These are phyloP conservation scores for Capsicum rhomboideum DNA, from an alignment of 257 asterid species.

Conservation along the genomic window DNA sequence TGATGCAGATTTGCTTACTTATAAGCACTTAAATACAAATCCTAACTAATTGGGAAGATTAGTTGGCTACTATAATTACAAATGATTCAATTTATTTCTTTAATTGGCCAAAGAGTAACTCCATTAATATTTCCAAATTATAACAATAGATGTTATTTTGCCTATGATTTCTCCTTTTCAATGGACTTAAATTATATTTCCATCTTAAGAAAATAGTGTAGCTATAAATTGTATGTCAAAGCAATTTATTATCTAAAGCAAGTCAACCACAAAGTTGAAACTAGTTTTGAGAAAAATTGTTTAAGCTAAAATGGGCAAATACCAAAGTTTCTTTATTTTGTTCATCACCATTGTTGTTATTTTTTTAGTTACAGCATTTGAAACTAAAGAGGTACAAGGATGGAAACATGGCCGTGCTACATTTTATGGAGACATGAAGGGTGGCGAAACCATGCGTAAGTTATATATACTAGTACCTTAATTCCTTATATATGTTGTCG, in stretches of 20 bases:
- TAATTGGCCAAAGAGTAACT: neutral
- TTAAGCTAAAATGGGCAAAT: neutral
- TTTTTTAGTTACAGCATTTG: neutral
- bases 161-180: too few species aligned
- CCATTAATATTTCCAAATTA: neutral
- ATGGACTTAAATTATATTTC: too few species aligned
- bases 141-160: neutral
- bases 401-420: conserved; percentile 6
- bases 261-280: neutral
- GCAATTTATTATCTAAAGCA: neutral
- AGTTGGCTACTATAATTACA: too few species aligned
- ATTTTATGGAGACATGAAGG: neutral
- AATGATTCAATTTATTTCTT: neutral
- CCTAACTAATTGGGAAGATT: neutral
- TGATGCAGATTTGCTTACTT: neutral
- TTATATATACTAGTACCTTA: neutral
- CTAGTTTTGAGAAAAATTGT: neutral
- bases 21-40: neutral
- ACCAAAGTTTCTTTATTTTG: neutral
- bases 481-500: neutral
- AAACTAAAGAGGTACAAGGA: neutral
- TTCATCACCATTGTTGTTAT: neutral
- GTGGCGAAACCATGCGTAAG: neutral
- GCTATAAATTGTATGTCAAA: neutral
- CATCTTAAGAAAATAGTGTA: neutral